phyloP scores from a whole-genome alignment of 202 grass and related monocot genomes.

The Bolboschoenoplectus hybrid region DNA sequence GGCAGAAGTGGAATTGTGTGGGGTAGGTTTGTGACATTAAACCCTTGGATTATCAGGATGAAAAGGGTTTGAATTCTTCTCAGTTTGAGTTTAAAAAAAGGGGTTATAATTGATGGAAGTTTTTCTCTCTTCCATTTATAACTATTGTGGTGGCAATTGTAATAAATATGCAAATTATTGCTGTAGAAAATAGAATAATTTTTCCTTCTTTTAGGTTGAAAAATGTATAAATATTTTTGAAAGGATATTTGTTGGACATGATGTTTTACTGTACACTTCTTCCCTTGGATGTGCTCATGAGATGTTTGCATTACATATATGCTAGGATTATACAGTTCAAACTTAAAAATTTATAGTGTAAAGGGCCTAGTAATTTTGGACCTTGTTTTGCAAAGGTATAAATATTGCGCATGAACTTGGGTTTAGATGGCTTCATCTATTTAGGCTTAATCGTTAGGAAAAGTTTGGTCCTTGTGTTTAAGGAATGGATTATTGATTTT shows the following conservation, averaged over 20 bases:
- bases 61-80: conserved; percentile 34
- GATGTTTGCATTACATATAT: neutral
- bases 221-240: conserved; percentile 10
- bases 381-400: neutral
- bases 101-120: conserved; percentile 28
- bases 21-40: neutral
- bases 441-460: neutral
- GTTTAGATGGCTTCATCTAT: neutral
- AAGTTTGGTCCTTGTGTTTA: neutral
- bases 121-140: conserved; percentile 41
- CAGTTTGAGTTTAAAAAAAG: conserved; percentile 1
- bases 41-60: conserved; percentile 34
- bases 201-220: neutral
- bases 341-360: neutral
- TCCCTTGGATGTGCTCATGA: neutral
- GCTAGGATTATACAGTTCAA: neutral
- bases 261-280: neutral
- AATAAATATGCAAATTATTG: conserved; percentile 31
- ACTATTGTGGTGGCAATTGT: conserved; percentile 27
- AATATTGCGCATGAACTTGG: neutral
- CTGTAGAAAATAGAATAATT: conserved; percentile 24
- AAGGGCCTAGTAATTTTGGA: neutral
- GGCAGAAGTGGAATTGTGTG: neutral
- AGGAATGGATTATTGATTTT: neutral
- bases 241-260: conserved; percentile 1